phyloP scores from a whole-genome alignment of 1,139 yeast genomes.

The Saccharomyces hybrid region DNA sequence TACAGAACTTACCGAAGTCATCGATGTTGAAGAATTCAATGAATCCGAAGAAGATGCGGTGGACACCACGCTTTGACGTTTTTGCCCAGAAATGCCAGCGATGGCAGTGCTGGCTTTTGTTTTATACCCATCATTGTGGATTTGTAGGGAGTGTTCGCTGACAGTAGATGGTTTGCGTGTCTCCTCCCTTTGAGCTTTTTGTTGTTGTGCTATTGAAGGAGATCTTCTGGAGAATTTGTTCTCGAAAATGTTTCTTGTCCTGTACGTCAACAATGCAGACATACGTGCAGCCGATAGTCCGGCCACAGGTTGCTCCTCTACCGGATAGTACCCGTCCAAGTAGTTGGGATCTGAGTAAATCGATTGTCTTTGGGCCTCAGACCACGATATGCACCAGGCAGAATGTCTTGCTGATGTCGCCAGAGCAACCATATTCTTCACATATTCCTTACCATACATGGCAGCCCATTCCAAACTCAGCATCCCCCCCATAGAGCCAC shows the following conservation, averaged over 20 bases:
- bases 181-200: conserved; percentile 10
- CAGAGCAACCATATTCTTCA: conserved; percentile 65
- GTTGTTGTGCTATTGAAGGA: conserved; percentile 36
- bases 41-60: conserved; percentile 19
- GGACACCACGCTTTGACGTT: conserved; percentile 15
- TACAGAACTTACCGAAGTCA: conserved; percentile 22
- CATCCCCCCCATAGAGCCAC: conserved; percentile 99
- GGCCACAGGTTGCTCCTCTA: conserved; percentile 69
- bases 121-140: conserved; percentile 58
- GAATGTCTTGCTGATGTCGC: conserved; percentile 94
- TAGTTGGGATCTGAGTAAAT: conserved; percentile 93
- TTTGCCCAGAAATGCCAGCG: conserved; percentile 1
- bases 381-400: conserved; percentile 99
- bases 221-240: conserved; percentile 76
- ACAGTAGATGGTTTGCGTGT: conserved; percentile 32
- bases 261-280: conserved; percentile 89
- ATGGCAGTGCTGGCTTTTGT: conserved; percentile 7
- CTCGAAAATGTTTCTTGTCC: conserved; percentile 90
- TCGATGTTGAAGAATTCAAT: conserved; percentile 24
- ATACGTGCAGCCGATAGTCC: conserved; percentile 96
- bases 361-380: conserved; percentile 94
- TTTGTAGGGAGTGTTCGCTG: conserved; percentile 49
- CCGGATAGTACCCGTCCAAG: conserved; percentile 74
- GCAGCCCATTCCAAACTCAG: conserved; percentile 76
- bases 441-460: conserved; percentile 63